phyloP scores from a whole-genome alignment of 345 rosid species.

The Gossypium thurberi region DNA sequence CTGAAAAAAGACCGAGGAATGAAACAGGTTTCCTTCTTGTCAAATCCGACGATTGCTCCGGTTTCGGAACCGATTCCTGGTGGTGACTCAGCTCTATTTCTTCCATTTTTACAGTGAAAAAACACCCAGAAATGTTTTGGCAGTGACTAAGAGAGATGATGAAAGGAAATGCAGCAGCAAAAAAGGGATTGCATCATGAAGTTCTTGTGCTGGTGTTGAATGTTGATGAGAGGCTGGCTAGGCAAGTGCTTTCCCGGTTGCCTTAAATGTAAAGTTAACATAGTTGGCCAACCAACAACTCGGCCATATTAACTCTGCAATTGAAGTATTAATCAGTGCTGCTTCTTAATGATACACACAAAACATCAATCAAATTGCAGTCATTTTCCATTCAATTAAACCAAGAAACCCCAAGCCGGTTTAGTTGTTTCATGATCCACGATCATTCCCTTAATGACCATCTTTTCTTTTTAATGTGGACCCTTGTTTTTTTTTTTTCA shows the following conservation, averaged over 20 bases:
- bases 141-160: background rate
- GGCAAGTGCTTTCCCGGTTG: constrained; percentile 5
- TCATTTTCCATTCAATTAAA: background rate
- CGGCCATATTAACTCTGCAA: background rate
- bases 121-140: background rate
- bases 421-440: background rate
- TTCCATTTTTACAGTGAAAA: constrained; percentile 18
- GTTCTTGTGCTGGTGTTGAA: constrained; percentile 4
- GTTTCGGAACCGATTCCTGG: constrained; percentile 7
- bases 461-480: background rate
- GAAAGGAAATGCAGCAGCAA: background rate
- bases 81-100: constrained; percentile 13
- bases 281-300: constrained; percentile 14
- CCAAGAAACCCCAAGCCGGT: background rate
- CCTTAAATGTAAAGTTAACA: constrained; percentile 27
- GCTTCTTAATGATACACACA: background rate
- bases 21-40: constrained; percentile 31
- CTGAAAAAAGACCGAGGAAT: constrained; percentile 51
- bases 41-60: constrained; percentile 11
- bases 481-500: background rate
- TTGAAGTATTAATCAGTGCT: background rate
- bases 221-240: background rate
- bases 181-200: constrained; percentile 10
- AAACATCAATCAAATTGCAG: background rate
- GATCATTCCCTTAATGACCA: background rate